Conservation (phyloP, 2,329 filamentous ascomycete species). For the Furcasterigmium sp. region DNA sequence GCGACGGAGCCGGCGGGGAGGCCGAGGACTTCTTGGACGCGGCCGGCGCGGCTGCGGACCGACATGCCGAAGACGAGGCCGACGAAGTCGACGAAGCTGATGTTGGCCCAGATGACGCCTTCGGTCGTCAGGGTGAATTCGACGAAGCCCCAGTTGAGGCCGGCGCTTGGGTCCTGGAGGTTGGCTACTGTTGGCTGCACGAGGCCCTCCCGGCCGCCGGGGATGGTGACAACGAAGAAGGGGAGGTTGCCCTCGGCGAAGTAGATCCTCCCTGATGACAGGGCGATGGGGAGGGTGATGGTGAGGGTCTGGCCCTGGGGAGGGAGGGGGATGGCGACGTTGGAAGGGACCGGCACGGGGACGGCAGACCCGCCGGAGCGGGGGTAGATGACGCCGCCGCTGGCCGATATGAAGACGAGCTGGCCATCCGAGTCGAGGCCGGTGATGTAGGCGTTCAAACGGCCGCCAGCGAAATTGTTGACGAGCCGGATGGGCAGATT, state of each 20-base stretch:
- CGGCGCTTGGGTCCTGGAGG: constrained; percentile 34
- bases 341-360: constrained; percentile 29
- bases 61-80: constrained; percentile 45
- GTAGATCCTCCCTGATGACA: constrained; percentile 38
- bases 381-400: constrained; percentile 37
- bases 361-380: constrained; percentile 24
- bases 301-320: constrained; percentile 27
- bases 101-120: constrained; percentile 38
- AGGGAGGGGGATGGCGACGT: constrained; percentile 38
- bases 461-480: constrained; percentile 34
- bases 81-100: constrained; percentile 47
- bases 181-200: constrained; percentile 44
- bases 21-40: constrained; percentile 32
- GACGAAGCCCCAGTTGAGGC: constrained; percentile 43
- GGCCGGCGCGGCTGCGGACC: constrained; percentile 29
- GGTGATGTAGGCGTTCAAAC: constrained; percentile 39
- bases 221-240: constrained; percentile 33
- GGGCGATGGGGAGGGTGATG: constrained; percentile 32
- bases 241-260: constrained; percentile 34
- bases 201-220: constrained; percentile 24
- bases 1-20: constrained; percentile 27
- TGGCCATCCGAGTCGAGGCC: constrained; percentile 32
- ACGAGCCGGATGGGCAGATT: constrained; percentile 26
- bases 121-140: constrained; percentile 38
- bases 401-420: constrained; percentile 36